These are phyloP conservation scores for Globisporangium spinosum DNA, from an alignment of 352 stramenopile genomes.

Conservation along the genomic window DNA sequence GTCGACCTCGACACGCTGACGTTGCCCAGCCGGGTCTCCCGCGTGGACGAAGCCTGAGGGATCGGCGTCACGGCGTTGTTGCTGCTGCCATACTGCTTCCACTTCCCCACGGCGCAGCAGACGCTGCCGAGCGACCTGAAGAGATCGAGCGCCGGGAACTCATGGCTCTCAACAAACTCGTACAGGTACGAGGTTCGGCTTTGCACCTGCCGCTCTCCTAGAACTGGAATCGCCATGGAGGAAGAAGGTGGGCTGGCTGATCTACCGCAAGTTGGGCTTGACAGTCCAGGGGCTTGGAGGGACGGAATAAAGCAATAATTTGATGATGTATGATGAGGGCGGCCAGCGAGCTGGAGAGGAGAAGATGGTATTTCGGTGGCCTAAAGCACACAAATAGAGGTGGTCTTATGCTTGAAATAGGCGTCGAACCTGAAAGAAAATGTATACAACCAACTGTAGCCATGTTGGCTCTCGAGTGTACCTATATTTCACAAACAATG, in stretches of 20 bases:
- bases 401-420: too few relatives aligned
- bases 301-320: not conserved
- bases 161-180: conserved; percentile 16
- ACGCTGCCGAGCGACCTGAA: conserved; percentile 7
- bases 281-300: not conserved
- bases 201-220: not conserved
- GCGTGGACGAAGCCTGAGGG: not conserved
- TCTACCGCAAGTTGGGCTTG: not conserved
- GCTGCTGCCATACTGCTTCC: too few relatives aligned
- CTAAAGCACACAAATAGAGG: too few relatives aligned
- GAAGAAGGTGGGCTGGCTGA: not conserved
- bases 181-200: conserved; percentile 11
- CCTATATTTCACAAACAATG: not conserved
- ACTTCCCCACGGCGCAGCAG: not conserved
- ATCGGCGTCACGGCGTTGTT: not conserved
- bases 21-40: not conserved
- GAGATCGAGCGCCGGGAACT: conserved; percentile 13
- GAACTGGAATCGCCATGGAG: not conserved
- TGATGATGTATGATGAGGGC: too few relatives aligned
- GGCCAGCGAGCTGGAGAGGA: too few relatives aligned
- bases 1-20: not conserved
- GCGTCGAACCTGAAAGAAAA: too few relatives aligned
- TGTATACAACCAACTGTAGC: not conserved
- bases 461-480: not conserved
- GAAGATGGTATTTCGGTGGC: too few relatives aligned